Evolutionary conservation across 495 filamentous ascomycete species (phyloP), one percentile per base, ranked within the genome.

Genomic region (Tuber calosporum): DNA sequence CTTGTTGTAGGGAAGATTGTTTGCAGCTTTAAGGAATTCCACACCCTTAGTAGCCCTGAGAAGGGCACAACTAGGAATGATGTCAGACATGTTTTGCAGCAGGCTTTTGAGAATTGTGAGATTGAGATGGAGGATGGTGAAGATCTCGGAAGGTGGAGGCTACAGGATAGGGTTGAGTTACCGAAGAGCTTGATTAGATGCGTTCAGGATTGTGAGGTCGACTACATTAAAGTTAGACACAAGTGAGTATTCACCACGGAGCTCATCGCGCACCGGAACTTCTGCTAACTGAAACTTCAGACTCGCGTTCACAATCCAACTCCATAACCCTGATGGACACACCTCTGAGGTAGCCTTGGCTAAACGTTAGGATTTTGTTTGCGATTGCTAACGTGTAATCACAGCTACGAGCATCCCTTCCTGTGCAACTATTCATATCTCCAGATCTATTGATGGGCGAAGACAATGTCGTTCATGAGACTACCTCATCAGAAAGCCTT

Each of bases 241-340:
- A 94, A 93, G 83, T 80, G 69, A 67, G 78, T 75, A 72, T 41
- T 11, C 22, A 68, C 20, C 58, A 40, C 11, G 22, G 36, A 36
- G 39, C 42, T 58, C 34, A 42, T 11, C 13, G 48, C n/a, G 48
- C 40, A 40, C 70, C 26, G 1, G 45, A 67, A 58, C 8, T 45
- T 68, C 34, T 67, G 37, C 71, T 78, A 4, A 78, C 38, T 40
- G 22, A 66, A 68, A 26, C 48, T 19, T 36, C 22, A 80, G 78
- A 69, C 84, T 97, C 68, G 91, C 90, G 82, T 87, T 97, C 80
- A 90, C 90, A 71, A 88, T 99, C 72, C 90, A 93, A 74, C 85
- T 99, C 41, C 89, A 92, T 76, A 97, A 98, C 77, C 94, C 95
- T 0, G 95, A 99, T 83, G 93, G 92, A 0, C 95, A 97, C 82